Evolutionary conservation across 495 filamentous ascomycete genomes (phyloP).

Genomic region (Ascodesmis nigricans): DNA sequence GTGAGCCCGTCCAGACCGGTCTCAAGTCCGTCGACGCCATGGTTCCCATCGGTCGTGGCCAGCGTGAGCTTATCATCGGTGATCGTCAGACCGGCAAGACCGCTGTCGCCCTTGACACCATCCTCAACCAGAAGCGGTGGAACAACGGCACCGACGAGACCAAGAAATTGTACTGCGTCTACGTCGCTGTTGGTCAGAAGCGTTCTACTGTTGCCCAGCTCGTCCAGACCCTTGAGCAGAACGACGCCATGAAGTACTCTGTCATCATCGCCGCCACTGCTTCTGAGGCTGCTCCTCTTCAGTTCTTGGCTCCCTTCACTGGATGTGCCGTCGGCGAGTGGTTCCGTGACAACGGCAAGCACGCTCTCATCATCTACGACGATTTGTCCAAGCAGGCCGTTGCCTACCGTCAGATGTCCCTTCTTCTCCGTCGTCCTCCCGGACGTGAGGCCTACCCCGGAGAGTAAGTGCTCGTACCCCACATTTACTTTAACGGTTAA

Average conservation of each 20-base stretch:
- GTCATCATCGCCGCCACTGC: conserved; percentile 90
- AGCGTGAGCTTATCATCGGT: conserved; percentile 99
- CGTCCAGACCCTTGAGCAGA: conserved; percentile 98
- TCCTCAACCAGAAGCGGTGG: conserved; percentile 98
- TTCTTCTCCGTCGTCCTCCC: conserved; percentile 93
- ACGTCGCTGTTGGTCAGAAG: conserved; percentile 98
- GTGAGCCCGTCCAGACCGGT: conserved; percentile 96
- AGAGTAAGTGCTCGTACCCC: conserved; percentile 34
- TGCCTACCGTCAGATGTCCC: conserved; percentile 99
- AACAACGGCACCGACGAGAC: conserved; percentile 69
- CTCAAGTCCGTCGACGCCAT: conserved; percentile 98
- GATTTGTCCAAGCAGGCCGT: conserved; percentile 98
- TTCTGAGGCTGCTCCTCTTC: conserved; percentile 82
- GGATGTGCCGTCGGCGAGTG: conserved; percentile 60
- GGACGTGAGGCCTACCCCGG: conserved; percentile 99
- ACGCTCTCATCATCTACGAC: conserved; percentile 84
- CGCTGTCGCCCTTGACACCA: conserved; percentile 92
- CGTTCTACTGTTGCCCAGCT: conserved; percentile 97
- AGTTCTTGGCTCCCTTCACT: conserved; percentile 93
- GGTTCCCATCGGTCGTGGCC: conserved; percentile 98
- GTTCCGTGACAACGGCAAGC: conserved; percentile 83
- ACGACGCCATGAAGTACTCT: conserved; percentile 98
- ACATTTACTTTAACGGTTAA: neutral
- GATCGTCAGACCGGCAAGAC: conserved; percentile 99
- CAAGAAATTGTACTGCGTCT: conserved; percentile 98